These are phyloP conservation scores for Fomitopsis pulvina DNA, from an alignment of 768 basidiomycete genomes.

Conservation along the genomic window DNA sequence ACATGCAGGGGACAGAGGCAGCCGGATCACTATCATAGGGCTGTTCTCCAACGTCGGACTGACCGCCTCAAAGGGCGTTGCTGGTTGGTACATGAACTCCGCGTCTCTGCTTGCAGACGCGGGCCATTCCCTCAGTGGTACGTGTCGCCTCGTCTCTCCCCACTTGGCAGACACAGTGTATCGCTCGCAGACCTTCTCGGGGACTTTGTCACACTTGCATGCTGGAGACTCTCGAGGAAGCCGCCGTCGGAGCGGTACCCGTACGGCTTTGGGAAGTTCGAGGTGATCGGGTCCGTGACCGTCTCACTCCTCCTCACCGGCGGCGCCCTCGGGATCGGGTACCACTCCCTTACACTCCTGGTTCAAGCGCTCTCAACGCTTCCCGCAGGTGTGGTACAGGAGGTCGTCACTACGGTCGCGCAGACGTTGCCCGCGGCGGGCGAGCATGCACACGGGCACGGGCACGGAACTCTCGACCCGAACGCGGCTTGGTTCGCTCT, in stretches of 20 bases:
- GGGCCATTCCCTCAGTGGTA: conserved; percentile 84
- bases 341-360: conserved; percentile 86
- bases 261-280: conserved; percentile 89
- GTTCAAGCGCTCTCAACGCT: conserved; percentile 64
- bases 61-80: conserved; percentile 77
- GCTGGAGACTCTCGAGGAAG: conserved; percentile 79
- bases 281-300: conserved; percentile 89
- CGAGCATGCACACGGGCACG: conserved; percentile 48
- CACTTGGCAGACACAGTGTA: neutral
- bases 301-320: conserved; percentile 83
- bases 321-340: conserved; percentile 77
- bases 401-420: conserved; percentile 52
- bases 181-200: conserved; percentile 62
- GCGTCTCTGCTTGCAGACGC: conserved; percentile 91
- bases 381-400: conserved; percentile 56
- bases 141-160: conserved; percentile 21
- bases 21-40: conserved; percentile 79
- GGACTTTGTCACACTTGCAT: conserved; percentile 86
- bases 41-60: conserved; percentile 76
- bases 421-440: conserved; percentile 38
- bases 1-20: conserved; percentile 67
- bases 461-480: conserved; percentile 62
- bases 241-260: conserved; percentile 79
- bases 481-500: conserved; percentile 98
- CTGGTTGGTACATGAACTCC: conserved; percentile 88